A percentile compares a stretch with the other conserved stretches of the same genome.
Evolutionary conservation across 768 basidiomycete species (phyloP).

Genomic region (Epithele typhae): DNA sequence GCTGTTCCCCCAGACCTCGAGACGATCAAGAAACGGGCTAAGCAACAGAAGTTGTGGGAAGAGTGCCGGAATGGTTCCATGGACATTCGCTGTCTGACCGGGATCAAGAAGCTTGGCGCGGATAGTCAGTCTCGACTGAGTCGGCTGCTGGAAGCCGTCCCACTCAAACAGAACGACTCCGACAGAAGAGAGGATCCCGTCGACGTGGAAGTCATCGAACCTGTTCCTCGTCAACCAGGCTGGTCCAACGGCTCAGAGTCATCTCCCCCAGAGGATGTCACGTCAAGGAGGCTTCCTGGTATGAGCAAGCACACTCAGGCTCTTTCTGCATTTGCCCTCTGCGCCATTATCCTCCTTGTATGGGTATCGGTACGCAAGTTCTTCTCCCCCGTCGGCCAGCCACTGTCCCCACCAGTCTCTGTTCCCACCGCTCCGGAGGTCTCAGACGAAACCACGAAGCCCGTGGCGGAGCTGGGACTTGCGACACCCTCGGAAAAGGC

Average conservation of each 20-base stretch:
- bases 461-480: background rate
- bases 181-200: slow-evolving; percentile 9
- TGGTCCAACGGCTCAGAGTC: slow-evolving; percentile 1
- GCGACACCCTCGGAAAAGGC: background rate
- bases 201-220: too few species aligned
- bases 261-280: background rate
- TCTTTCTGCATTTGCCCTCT: slow-evolving; percentile 10
- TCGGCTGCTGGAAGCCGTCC: slow-evolving; percentile 58
- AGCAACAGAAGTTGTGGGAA: slow-evolving; percentile 39
- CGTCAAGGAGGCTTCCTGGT: background rate
- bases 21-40: slow-evolving; percentile 31
- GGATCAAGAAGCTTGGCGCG: slow-evolving; percentile 51
- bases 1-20: slow-evolving; percentile 43
- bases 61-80: slow-evolving; percentile 31
- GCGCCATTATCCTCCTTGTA: slow-evolving; percentile 6
- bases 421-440: background rate
- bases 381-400: background rate
- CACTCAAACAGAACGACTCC: slow-evolving; percentile 21
- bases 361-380: slow-evolving; percentile 13
- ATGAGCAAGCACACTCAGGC: slow-evolving; percentile 9
- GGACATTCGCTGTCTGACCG: slow-evolving; percentile 59
- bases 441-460: background rate
- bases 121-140: slow-evolving; percentile 37
- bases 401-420: background rate
- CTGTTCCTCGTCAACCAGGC: too few species aligned